Conservation (phyloP, 2,329 filamentous ascomycete species). For the Ceratocystis diversiconidia region DNA sequence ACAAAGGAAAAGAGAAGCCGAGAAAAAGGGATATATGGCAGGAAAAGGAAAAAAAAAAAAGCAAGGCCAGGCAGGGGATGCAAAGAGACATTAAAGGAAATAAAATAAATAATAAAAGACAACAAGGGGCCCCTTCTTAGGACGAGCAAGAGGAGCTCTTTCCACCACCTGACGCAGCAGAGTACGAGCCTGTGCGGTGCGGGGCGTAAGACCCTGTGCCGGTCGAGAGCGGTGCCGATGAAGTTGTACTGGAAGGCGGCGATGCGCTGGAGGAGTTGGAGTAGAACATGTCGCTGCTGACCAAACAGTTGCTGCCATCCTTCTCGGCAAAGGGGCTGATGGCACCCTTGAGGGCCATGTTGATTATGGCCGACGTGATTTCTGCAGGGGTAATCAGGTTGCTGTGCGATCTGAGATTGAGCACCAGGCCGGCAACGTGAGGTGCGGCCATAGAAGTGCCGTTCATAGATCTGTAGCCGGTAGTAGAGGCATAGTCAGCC, state of each 20-base stretch:
- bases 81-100: neutral
- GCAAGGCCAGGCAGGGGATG: neutral
- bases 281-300: conserved; percentile 13
- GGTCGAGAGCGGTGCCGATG: neutral
- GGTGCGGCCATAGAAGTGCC: conserved; percentile 38
- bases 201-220: neutral
- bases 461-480: conserved; percentile 27
- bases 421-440: conserved; percentile 11
- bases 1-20: neutral
- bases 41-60: neutral
- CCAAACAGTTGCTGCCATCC: conserved; percentile 5
- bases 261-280: neutral
- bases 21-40: neutral
- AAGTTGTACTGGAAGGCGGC: neutral
- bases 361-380: conserved; percentile 1
- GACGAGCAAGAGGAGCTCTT: neutral
- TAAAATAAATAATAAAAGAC: neutral
- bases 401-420: conserved; percentile 13
- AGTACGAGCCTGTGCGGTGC: neutral
- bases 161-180: neutral
- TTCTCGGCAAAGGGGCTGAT: conserved; percentile 10
- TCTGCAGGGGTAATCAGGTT: conserved; percentile 6
- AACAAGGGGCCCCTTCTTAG: neutral
- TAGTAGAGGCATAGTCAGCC: conserved; percentile 29
- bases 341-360: conserved; percentile 8